A percentile compares a stretch with the other conserved stretches of the same genome.
phyloP scores from a whole-genome alignment of 108 stramenopile species.

The Fragilariopsis cylindrus region DNA sequence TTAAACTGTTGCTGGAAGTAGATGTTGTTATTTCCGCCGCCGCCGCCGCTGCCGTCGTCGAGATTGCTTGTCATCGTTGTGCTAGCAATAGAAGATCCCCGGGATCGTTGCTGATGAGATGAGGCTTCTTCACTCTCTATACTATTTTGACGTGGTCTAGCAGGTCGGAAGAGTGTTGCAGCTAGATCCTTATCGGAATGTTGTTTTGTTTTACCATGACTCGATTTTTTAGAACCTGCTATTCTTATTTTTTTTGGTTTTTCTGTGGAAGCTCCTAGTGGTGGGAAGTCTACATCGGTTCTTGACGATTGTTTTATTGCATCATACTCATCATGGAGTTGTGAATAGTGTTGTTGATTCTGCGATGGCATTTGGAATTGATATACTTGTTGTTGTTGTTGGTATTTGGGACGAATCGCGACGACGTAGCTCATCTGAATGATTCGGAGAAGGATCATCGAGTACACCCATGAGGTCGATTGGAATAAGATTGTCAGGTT shows the following conservation, averaged over 20 bases:
- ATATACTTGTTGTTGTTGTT: not conserved
- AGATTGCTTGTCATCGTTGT: not conserved
- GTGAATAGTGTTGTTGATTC: slow-evolving; percentile 8
- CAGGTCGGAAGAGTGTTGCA: slow-evolving; percentile 44
- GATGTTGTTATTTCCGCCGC: not conserved
- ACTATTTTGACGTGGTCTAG: slow-evolving; percentile 49
- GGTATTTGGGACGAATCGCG: not conserved
- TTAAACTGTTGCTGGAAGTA: slow-evolving; percentile 42
- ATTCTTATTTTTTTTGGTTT: slow-evolving; percentile 22
- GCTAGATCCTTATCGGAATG: slow-evolving; percentile 45
- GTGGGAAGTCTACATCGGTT: slow-evolving; percentile 38
- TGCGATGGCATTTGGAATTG: not conserved
- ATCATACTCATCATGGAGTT: not conserved
- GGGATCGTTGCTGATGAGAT: not conserved
- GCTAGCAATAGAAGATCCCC: slow-evolving; percentile 10
- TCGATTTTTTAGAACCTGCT: slow-evolving; percentile 2
- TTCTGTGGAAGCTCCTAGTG: slow-evolving; percentile 34
- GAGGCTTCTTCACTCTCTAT: slow-evolving; percentile 30
- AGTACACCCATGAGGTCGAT: slow-evolving; percentile 53
- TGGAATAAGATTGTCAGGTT: slow-evolving; percentile 56
- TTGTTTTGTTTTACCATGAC: slow-evolving; percentile 14
- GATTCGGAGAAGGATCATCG: slow-evolving; percentile 43
- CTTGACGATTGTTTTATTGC: too few relatives aligned
- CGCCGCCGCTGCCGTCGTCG: not conserved
- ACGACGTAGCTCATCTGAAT: not conserved